A percentile compares a stretch with the other conserved stretches of the same genome.
phyloP scores from a whole-genome alignment of 345 rosid species.

The Salix suchowensis region DNA sequence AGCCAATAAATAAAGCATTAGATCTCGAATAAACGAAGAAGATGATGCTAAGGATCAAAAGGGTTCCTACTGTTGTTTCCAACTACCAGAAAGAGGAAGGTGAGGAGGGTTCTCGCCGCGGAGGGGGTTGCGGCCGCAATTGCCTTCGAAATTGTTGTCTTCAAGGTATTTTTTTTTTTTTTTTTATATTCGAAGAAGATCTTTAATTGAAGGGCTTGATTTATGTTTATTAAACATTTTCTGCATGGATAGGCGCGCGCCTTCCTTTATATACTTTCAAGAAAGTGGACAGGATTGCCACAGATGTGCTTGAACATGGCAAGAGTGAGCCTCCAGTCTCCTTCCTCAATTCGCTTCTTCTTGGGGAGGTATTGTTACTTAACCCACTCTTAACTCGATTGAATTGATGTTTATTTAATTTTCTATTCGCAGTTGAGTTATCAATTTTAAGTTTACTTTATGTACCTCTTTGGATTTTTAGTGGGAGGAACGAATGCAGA shows the following conservation, averaged over 20 bases:
- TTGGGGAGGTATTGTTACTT: constrained; percentile 63
- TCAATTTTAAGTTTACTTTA: neutral
- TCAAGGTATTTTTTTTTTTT: constrained; percentile 39
- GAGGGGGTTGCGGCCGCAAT: constrained; percentile 73
- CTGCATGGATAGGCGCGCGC: constrained; percentile 44
- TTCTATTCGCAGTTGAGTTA: neutral
- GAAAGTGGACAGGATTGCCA: constrained; percentile 28
- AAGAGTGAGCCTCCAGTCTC: constrained; percentile 45
- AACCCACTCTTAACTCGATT: neutral
- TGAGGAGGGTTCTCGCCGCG: constrained; percentile 48
- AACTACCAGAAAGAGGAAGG: constrained; percentile 76
- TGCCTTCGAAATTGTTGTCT: constrained; percentile 71
- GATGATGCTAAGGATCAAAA: constrained; percentile 76
- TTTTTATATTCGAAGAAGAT: neutral
- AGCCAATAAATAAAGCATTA: neutral
- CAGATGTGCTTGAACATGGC: constrained; percentile 21
- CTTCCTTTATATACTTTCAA: constrained; percentile 77
- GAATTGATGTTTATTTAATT: neutral
- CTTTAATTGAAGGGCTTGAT: neutral
- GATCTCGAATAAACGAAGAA: neutral
- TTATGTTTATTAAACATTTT: neutral
- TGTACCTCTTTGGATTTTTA: constrained; percentile 19
- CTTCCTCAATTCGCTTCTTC: constrained; percentile 69
- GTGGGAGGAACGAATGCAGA: constrained; percentile 95
- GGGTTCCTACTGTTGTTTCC: constrained; percentile 82